These are phyloP conservation scores for Cercospora janseana DNA, from an alignment of 2,329 filamentous ascomycete species.

Conservation along the genomic window DNA sequence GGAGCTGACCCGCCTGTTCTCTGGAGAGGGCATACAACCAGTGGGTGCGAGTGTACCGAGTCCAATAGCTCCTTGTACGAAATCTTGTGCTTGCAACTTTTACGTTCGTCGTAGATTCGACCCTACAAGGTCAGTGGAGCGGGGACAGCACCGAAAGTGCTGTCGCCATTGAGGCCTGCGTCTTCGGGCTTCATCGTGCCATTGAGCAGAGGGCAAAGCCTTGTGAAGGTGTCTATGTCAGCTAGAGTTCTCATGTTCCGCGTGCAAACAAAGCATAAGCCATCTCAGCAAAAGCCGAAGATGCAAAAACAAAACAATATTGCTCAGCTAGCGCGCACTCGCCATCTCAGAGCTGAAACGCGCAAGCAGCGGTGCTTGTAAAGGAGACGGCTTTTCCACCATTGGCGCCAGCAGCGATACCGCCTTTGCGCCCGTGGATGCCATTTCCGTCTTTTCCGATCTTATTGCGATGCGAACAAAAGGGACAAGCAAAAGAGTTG, in stretches of 20 bases:
- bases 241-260: constrained; percentile 27
- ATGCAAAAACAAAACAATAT: background rate
- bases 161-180: constrained; percentile 34
- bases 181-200: constrained; percentile 56
- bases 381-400: constrained; percentile 21
- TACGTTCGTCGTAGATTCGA: too few relatives aligned
- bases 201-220: constrained; percentile 80
- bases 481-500: constrained; percentile 24
- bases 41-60: too few relatives aligned
- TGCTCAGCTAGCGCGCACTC: background rate
- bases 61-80: too few relatives aligned
- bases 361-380: constrained; percentile 20
- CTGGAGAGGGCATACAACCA: too few relatives aligned
- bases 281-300: constrained; percentile 10
- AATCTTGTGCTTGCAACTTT: too few relatives aligned
- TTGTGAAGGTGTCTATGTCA: constrained; percentile 43
- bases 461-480: constrained; percentile 19
- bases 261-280: constrained; percentile 23
- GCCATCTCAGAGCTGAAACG: constrained; percentile 26
- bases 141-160: constrained; percentile 37
- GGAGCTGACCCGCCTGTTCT: too few relatives aligned
- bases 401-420: constrained; percentile 18
- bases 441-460: constrained; percentile 17
- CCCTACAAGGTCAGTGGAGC: constrained; percentile 35
- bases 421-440: constrained; percentile 21